phyloP scores from a whole-genome alignment of 305 asterid genomes.

The Fraxinus floribunda region DNA sequence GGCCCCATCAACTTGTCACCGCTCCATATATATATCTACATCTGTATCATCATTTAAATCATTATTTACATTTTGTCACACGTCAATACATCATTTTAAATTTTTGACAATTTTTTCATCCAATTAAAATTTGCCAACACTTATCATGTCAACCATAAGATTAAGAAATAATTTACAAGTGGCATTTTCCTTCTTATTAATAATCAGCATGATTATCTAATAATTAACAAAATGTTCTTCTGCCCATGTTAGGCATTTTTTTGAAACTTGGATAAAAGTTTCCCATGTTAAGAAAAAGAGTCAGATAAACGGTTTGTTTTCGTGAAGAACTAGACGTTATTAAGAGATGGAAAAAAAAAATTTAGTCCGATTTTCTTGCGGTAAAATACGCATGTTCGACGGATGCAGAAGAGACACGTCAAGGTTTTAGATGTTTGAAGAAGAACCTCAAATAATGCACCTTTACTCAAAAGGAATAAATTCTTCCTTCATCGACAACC shows the following conservation, averaged over 20 bases:
- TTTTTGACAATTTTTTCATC: too few relatives aligned
- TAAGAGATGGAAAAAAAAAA: too few relatives aligned
- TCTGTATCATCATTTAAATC: too few relatives aligned
- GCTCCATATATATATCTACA: neutral
- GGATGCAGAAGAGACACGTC: constrained; percentile 2
- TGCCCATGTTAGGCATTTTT: too few relatives aligned
- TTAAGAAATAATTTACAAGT: too few relatives aligned
- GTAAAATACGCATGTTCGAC: neutral
- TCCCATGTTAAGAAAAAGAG: neutral
- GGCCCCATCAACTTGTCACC: neutral
- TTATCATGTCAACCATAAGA: too few relatives aligned
- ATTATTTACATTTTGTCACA: too few relatives aligned
- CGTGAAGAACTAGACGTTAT: neutral
- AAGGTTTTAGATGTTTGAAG: constrained; percentile 15
- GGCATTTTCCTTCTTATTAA: neutral
- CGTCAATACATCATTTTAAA: too few relatives aligned
- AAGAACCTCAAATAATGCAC: constrained; percentile 24
- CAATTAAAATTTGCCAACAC: too few relatives aligned
- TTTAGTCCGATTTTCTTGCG: neutral
- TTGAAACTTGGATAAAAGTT: too few relatives aligned
- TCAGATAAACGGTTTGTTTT: neutral
- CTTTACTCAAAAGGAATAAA: constrained; percentile 53
- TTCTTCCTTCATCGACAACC: constrained; percentile 79
- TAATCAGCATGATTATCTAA: neutral
- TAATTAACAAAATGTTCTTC: too few relatives aligned